Evolutionary conservation across 352 stramenopile species (phyloP).

Genomic region (Globisporangium okanoganense): DNA sequence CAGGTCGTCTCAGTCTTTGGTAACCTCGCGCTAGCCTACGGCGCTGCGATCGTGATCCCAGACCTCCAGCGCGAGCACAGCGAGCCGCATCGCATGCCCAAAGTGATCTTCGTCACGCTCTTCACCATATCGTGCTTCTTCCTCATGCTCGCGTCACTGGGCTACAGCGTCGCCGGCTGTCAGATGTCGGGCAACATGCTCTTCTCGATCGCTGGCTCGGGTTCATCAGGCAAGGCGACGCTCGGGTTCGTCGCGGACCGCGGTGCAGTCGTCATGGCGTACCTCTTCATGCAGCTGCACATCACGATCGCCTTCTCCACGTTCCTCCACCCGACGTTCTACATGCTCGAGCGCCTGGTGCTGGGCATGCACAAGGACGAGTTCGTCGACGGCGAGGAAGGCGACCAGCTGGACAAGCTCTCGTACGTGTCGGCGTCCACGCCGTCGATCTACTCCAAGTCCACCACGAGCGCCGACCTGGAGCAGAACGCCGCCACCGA

Average conservation of each 20-base stretch:
- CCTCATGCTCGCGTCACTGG: conserved; percentile 27
- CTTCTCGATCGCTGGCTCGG: conserved; percentile 35
- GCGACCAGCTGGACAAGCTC: conserved; percentile 6
- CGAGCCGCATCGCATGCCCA: conserved; percentile 41
- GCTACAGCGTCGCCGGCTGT: conserved; percentile 33
- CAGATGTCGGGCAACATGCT: conserved; percentile 52
- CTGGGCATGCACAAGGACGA: conserved; percentile 35
- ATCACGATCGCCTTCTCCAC: conserved; percentile 45
- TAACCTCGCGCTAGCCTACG: conserved; percentile 55
- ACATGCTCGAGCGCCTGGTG: conserved; percentile 40
- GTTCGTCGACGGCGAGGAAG: not conserved
- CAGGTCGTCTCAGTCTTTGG: conserved; percentile 42
- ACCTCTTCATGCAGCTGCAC: conserved; percentile 49
- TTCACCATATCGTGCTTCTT: conserved; percentile 39
- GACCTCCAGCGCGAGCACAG: conserved; percentile 44
- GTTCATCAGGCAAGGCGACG: conserved; percentile 16
- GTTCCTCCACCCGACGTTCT: conserved; percentile 46
- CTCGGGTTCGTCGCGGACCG: conserved; percentile 35
- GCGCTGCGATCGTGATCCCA: conserved; percentile 43
- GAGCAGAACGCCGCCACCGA: conserved; percentile 8
- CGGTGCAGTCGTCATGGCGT: conserved; percentile 35
- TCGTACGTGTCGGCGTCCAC: conserved; percentile 12
- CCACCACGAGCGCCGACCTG: conserved; percentile 13
- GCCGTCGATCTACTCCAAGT: conserved; percentile 19
- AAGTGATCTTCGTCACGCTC: conserved; percentile 39